Evolutionary conservation across 305 asterid species (phyloP), one percentile per base, ranked within the genome.

Genomic region (Solanum hybrid): DNA sequence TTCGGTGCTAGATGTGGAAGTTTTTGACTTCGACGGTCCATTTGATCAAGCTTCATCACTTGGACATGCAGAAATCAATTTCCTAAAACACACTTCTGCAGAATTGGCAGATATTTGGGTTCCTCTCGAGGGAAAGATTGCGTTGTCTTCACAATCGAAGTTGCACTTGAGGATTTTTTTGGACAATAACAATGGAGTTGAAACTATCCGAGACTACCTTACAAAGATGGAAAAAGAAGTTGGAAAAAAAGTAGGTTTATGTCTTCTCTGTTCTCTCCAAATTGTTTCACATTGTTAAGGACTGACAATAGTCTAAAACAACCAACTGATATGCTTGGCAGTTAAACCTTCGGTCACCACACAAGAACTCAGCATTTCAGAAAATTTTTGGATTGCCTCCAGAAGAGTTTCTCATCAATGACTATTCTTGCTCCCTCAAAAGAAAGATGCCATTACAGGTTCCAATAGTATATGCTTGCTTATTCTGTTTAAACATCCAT

Each of bases 381-480:
- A 97, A 95, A 87, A 79, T 88, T 20, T 97, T 97, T 87, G 94
- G 96, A 86, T 89, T 96, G 93, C 99, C 99, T 22, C 94, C 97
- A 0, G 99, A 97, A 90, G 99, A 97, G 88, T 97, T 96, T 91
- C 98, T 97, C 89, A 92, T 97, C 90, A 95, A 93, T 35, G 98
- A 97, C 93, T 97, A 92, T 91, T 92, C 98, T 9, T 97, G 99
- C 92, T 97, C 98, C 73, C 91, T 97, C 56, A 97, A 91, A 92
- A 94, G 98, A 89, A 97, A 94, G 93, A 90, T 97, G 96, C 99
- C 99, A 1, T 91, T 96, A 66, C 99, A 96, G 98, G 99, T 96
- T 90, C 60, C 60, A 16, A 12, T 7, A 22, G 75, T 36, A 64
- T 84, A 37, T 16, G 72, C 79, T 77, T n/a, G 14, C 31, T 72